Evolutionary conservation across 768 basidiomycete genomes (phyloP).

Genomic region (Floccularia luteovirens): DNA sequence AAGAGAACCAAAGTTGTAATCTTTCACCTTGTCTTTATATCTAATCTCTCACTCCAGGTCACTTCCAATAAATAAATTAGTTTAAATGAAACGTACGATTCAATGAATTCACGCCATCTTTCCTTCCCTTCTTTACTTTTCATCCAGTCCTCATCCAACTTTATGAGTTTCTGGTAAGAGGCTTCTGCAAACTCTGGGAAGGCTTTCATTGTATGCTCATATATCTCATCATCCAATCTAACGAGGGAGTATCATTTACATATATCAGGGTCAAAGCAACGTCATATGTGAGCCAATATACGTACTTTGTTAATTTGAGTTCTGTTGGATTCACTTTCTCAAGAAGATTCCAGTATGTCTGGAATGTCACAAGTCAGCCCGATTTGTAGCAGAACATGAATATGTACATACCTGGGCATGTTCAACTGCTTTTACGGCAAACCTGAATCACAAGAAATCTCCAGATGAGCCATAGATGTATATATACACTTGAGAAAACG

Average conservation of each 20-base stretch:
- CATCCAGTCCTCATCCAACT: slow-evolving; percentile 88
- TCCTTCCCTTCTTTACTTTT: slow-evolving; percentile 86
- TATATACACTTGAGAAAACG: background rate
- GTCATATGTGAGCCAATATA: slow-evolving; percentile 2
- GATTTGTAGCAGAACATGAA: background rate
- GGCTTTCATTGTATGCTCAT: slow-evolving; percentile 56
- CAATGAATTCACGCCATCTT: slow-evolving; percentile 86
- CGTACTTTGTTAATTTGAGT: slow-evolving; percentile 78
- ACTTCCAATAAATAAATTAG: slow-evolving; percentile 1
- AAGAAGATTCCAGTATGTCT: slow-evolving; percentile 96
- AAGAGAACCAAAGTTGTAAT: slow-evolving; percentile 95
- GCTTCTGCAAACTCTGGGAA: slow-evolving; percentile 75
- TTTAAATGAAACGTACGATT: slow-evolving; percentile 31
- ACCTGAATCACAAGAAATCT: slow-evolving; percentile 29
- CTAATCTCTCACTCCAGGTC: slow-evolving; percentile 23
- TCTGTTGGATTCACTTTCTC: slow-evolving; percentile 71
- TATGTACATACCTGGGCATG: slow-evolving; percentile 75
- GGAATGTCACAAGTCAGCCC: slow-evolving; percentile 2
- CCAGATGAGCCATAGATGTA: background rate
- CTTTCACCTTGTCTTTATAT: slow-evolving; percentile 86
- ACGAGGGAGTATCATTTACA: slow-evolving; percentile 1
- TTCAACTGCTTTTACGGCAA: slow-evolving; percentile 93
- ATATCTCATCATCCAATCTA: slow-evolving; percentile 90
- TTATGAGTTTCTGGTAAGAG: slow-evolving; percentile 36
- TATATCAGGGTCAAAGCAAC: slow-evolving; percentile 1